Conservation (phyloP, 148 eudicot species). For the Drosera capensis region DNA sequence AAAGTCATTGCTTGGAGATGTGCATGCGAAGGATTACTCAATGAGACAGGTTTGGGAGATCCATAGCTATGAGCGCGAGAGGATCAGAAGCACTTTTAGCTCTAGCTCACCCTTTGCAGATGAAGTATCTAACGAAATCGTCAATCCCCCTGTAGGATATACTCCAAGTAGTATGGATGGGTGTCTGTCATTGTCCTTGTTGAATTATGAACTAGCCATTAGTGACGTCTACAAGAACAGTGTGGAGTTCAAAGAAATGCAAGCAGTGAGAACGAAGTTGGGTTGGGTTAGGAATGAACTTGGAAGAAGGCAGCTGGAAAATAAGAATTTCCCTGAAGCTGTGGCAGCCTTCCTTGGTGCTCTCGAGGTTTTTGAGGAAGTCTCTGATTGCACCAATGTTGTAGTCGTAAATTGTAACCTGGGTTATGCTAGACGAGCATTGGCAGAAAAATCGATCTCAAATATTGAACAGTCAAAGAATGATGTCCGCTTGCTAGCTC, state of each 20-base stretch:
- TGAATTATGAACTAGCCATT: constrained; percentile 62
- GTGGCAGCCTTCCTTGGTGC: constrained; percentile 75
- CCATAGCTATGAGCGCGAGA: constrained; percentile 16
- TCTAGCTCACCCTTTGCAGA: too few relatives aligned
- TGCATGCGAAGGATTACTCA: constrained; percentile 59
- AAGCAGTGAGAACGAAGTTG: constrained; percentile 64
- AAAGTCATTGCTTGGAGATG: constrained; percentile 87
- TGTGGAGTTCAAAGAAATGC: constrained; percentile 31
- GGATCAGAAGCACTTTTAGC: constrained; percentile 14
- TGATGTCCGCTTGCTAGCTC: constrained; percentile 43
- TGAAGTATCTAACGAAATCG: constrained; percentile 80
- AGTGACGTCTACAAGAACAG: constrained; percentile 39
- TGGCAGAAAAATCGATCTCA: constrained; percentile 65
- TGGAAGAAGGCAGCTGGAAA: constrained; percentile 62
- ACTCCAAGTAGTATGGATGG: constrained; percentile 40
- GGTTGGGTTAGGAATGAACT: constrained; percentile 98
- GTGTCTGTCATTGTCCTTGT: constrained; percentile 44
- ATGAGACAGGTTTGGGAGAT: constrained; percentile 31
- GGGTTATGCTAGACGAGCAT: constrained; percentile 86
- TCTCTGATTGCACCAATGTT: constrained; percentile 66
- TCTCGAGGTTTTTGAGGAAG: constrained; percentile 60
- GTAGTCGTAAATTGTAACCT: constrained; percentile 75
- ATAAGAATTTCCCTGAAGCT: constrained; percentile 57
- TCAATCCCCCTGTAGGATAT: constrained; percentile 28
- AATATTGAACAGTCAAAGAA: constrained; percentile 42